Base-by-base conservation (phyloP, 768 basidiomycete species). In the Porpolomopsis calyptriformis region DNA sequence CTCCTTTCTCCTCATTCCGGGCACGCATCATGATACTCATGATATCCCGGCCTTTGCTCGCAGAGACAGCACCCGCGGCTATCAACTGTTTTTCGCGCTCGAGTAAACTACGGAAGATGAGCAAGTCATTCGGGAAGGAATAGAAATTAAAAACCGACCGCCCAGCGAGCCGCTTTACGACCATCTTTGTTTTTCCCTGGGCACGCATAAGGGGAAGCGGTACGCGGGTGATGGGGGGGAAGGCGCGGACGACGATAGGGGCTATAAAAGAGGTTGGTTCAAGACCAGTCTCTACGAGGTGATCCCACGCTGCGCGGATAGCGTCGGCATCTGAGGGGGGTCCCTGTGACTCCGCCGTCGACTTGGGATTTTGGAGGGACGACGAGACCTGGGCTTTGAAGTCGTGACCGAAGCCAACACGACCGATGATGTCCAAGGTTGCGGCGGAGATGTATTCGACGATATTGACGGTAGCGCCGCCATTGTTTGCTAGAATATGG, bases 321-420 rank as follows among this genome's bases (percentile, higher is more conserved):
- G 52, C 55, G 8, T 51, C 53, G 1, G 58, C 59, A 16, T 61
- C 18, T 48, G 48, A 35, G 20, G 42, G 16, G 41, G 48, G 22
- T 29, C 51, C 31, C 34, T 37, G 24, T 40, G 29, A 14, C n/a
- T n/a, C n/a, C n/a, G 29, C 40, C 26, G 45, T 39, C 27, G n/a
- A 6, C 4, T 3, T 18, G 27, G n/a, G 4, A 31, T 4, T 33
- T 19, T 31, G 16, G 20, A 6, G 43, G 24, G 14, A 4, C 8
- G n/a, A n/a, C 31, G 16, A 40, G 22, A 48, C 45, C 45, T 51
- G 50, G 7, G 55, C 55, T 14, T 49, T 46, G 53, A 71, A 70
- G 52, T 68, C 63, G 55, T 70, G 64, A n/a, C 63, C 65, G 38
- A 70, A 69, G 1, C 56, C 69, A 42, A 69, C 65, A 35, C 60